Evolutionary conservation across 441 rosid genomes (phyloP), one percentile per base, ranked within the genome.

Genomic region (Euphorbia schlechtendalii): DNA sequence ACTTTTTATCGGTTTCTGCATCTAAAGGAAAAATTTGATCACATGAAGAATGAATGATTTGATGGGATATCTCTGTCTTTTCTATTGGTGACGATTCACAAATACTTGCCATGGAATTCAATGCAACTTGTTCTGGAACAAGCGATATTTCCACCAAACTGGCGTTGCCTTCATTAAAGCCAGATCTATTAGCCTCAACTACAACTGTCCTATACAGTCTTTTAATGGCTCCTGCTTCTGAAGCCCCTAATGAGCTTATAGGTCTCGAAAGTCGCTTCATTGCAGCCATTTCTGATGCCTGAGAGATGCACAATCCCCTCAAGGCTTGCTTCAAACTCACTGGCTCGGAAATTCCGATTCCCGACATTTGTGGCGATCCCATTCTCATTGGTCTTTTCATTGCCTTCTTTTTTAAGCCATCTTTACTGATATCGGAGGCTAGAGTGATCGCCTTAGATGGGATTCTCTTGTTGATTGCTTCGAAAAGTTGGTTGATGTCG

Each of bases 221-320:
- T 72, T 83, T 89, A 63, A 86, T 85, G 51, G 80, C 74, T 67
- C 86, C 85, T 2, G 86, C 84, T 73, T 89, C 90, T 0, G 86
- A 83, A 18, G 73, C 59, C 63, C 83, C 64, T 10, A 83, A 74
- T 25, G 84, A 74, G 75, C 71, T 74, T 10, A 70, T 61, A 12
- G 83, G 86, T 75, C 76, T 85, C 15, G 86, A 76, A 61, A 81
- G 67, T 63, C 89, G 78, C 77, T 86, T 88, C 88, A 78, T 80
- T 32, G 96, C 96, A 71, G 96, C 96, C 89, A 84, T 83, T 74
- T 88, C 92, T 0, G 92, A 87, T 48, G 96, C 96, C 79, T 88
- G 96, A 65, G 92, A 84, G 63, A 88, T 88, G 74, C 86, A 88
- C 67, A 86, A 80, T 48, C 92, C 90, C 72, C 96, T 81, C 68